Percentiles rank a stretch among this genome's conserved stretches.
Evolutionary conservation across 2,329 filamentous ascomycete species (phyloP).

Genomic region (Didymosphaeria variabile): DNA sequence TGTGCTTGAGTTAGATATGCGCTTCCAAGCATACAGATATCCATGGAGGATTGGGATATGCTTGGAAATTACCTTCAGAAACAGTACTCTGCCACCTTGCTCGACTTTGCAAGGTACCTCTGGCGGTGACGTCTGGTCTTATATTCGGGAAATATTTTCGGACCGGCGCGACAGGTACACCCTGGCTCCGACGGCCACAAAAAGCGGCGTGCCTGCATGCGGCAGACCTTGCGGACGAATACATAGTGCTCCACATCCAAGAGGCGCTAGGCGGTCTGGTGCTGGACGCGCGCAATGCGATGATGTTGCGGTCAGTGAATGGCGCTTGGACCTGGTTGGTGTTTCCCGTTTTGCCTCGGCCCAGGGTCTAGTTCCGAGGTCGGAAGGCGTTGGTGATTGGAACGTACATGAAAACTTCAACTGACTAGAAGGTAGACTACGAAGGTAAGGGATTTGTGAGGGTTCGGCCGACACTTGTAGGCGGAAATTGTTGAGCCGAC

Average conservation of each 20-base stretch:
- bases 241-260: conserved; percentile 16
- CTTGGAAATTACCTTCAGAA: conserved; percentile 9
- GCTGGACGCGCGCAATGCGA: conserved; percentile 5
- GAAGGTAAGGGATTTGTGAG: too few relatives aligned
- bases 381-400: conserved; percentile 3
- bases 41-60: too few relatives aligned
- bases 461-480: too few relatives aligned
- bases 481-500: too few relatives aligned
- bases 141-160: conserved; percentile 17
- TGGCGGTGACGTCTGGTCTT: conserved; percentile 1
- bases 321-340: conserved; percentile 15
- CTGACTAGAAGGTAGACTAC: too few relatives aligned
- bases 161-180: conserved; percentile 18
- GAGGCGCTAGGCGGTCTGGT: conserved; percentile 4
- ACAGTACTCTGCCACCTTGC: conserved; percentile 20
- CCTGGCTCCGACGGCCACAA: conserved; percentile 11
- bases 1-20: conserved; percentile 16
- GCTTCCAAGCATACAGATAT: background rate
- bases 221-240: conserved; percentile 26
- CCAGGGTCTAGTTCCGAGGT: conserved; percentile 10
- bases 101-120: background rate
- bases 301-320: conserved; percentile 9
- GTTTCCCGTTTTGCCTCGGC: conserved; percentile 16
- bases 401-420: background rate
- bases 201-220: conserved; percentile 15